A percentile compares a stretch with the other conserved stretches of the same genome.
phyloP scores from a whole-genome alignment of 208 protist species.

The Trypanosoma melophagium region DNA sequence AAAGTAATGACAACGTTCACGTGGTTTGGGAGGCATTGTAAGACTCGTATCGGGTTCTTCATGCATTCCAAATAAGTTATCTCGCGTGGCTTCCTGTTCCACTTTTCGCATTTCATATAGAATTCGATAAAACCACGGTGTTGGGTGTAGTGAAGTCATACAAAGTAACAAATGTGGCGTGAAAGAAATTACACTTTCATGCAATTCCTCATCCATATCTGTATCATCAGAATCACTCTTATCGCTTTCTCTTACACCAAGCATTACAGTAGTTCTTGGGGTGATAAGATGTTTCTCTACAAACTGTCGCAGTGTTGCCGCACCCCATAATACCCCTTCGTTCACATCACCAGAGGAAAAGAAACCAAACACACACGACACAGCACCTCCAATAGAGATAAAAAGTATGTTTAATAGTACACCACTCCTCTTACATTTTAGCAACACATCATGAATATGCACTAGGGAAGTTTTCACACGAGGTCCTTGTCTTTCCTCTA shows the following conservation, averaged over 20 bases:
- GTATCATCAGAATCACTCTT: not conserved
- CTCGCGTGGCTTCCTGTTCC: slow-evolving; percentile 15
- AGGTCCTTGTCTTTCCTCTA: not conserved
- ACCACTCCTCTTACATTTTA: slow-evolving; percentile 13
- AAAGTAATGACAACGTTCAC: slow-evolving; percentile 11
- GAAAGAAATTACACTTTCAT: not conserved
- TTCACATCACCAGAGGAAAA: not conserved
- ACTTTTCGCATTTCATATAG: slow-evolving; percentile 22
- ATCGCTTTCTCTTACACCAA: not conserved
- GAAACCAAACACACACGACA: slow-evolving; percentile 48
- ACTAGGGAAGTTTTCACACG: not conserved
- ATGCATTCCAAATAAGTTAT: not conserved
- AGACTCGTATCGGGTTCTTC: not conserved
- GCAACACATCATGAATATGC: slow-evolving; percentile 20
- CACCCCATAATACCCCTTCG: slow-evolving; percentile 2
- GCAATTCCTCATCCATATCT: not conserved
- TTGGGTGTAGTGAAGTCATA: slow-evolving; percentile 11
- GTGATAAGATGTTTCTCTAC: slow-evolving; percentile 15
- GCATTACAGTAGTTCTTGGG: not conserved
- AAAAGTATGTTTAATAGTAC: slow-evolving; percentile 37
- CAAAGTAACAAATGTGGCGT: slow-evolving; percentile 23
- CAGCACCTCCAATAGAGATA: slow-evolving; percentile 48
- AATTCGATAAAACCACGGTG: slow-evolving; percentile 24
- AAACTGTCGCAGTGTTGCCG: slow-evolving; percentile 11
- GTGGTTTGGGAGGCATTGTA: not conserved